Evolutionary conservation across 179 eudicot genomes (phyloP).

Genomic region (Beta corolliflora): DNA sequence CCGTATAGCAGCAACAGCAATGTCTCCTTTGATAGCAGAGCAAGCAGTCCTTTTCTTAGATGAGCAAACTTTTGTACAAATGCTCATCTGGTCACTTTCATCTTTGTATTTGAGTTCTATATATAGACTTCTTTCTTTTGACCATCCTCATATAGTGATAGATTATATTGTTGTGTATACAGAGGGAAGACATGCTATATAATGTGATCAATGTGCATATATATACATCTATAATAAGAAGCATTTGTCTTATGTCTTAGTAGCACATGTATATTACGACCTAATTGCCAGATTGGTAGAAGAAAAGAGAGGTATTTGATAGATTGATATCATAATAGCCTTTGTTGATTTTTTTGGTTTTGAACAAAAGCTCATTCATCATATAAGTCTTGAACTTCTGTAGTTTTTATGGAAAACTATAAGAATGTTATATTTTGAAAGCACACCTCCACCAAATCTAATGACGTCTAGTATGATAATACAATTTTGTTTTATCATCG

Average conservation of each 20-base stretch:
- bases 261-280: too few relatives aligned
- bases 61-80: constrained; percentile 2
- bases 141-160: background rate
- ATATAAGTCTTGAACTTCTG: too few relatives aligned
- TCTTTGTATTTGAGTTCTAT: background rate
- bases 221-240: background rate
- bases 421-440: too few relatives aligned
- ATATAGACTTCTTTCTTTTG: background rate
- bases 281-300: too few relatives aligned
- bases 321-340: too few relatives aligned
- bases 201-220: background rate
- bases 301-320: too few relatives aligned
- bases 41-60: constrained; percentile 29
- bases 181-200: background rate
- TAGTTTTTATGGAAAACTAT: too few relatives aligned
- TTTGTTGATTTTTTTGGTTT: too few relatives aligned
- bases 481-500: too few relatives aligned
- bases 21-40: constrained; percentile 27
- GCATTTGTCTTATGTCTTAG: background rate
- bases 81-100: background rate
- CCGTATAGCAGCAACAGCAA: constrained; percentile 25
- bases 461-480: too few relatives aligned
- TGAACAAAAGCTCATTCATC: too few relatives aligned
- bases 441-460: too few relatives aligned
- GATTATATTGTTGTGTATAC: background rate